These are phyloP conservation scores for Didymosphaeria variabile DNA, from an alignment of 2,329 filamentous ascomycete genomes.

Conservation along the genomic window DNA sequence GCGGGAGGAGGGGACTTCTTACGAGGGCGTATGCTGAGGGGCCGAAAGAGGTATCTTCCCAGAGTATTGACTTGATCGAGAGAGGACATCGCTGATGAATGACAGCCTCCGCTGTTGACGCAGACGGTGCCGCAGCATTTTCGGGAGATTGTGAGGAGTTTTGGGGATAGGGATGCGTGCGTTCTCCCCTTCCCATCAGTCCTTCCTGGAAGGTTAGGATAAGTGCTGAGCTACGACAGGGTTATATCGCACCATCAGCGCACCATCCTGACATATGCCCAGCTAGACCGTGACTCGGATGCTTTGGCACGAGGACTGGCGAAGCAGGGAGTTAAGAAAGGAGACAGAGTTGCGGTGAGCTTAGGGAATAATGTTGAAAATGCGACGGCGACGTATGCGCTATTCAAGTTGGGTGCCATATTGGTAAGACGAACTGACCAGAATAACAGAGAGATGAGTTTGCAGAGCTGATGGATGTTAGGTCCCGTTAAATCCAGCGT, in stretches of 20 bases:
- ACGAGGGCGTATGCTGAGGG: conserved; percentile 45
- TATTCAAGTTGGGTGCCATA: conserved; percentile 94
- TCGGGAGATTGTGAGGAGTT: conserved; percentile 66
- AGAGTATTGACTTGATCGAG: background rate
- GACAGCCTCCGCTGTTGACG: conserved; percentile 70
- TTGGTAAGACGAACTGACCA: conserved; percentile 61
- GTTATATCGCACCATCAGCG: conserved; percentile 71
- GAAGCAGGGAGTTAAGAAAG: conserved; percentile 77
- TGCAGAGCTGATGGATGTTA: conserved; percentile 30
- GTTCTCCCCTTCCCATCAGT: conserved; percentile 25
- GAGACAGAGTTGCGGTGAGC: conserved; percentile 84
- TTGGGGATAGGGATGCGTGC: conserved; percentile 71
- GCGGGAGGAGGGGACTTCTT: conserved; percentile 29
- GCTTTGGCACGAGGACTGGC: conserved; percentile 75
- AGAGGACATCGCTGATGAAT: conserved; percentile 13
- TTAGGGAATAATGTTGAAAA: conserved; percentile 88
- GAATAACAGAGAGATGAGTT: background rate
- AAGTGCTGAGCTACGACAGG: conserved; percentile 43
- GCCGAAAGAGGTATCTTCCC: conserved; percentile 40
- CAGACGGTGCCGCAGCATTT: conserved; percentile 80
- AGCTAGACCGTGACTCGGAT: conserved; percentile 80
- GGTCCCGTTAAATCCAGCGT: conserved; percentile 91
- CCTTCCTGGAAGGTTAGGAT: background rate
- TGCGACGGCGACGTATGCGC: conserved; percentile 81
- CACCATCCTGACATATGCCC: conserved; percentile 73